Conservation (phyloP, 192 early-diverging fungal species). For the Mortierella claussenii region DNA sequence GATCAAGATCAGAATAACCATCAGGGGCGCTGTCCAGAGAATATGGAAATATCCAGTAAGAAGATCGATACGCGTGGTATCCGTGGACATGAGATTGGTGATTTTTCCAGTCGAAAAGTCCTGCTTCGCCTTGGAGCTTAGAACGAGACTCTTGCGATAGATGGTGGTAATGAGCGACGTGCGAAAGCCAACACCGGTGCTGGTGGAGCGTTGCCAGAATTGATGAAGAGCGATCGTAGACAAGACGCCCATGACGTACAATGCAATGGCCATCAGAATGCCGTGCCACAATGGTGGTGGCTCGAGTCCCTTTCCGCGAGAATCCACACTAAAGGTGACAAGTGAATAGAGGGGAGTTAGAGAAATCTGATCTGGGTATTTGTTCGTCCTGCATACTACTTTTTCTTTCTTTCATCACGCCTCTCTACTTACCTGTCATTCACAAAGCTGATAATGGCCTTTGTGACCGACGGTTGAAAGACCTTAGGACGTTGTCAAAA, state of each 20-base stretch:
- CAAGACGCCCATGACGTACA: conserved; percentile 55
- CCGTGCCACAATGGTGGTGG: conserved; percentile 41
- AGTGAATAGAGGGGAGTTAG: background rate
- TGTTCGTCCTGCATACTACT: background rate
- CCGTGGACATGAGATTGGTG: conserved; percentile 79
- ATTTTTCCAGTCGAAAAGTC: conserved; percentile 71
- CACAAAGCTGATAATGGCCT: conserved; percentile 40
- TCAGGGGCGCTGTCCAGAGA: conserved; percentile 58
- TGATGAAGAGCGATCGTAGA: conserved; percentile 51
- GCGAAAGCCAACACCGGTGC: conserved; percentile 54
- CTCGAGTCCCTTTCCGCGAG: background rate
- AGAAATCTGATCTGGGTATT: background rate
- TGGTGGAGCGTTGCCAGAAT: conserved; percentile 58
- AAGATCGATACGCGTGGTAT: conserved; percentile 61
- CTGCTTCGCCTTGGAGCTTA: conserved; percentile 59
- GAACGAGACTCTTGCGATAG: conserved; percentile 61
- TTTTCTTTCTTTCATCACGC: background rate
- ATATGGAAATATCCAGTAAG: conserved; percentile 57
- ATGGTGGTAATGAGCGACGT: conserved; percentile 58
- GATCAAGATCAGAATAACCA: conserved; percentile 53
- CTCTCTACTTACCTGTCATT: conserved; percentile 22
- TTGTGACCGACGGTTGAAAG: conserved; percentile 50
- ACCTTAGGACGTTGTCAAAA: no score
- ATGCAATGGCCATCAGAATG: conserved; percentile 44
- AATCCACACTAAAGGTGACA: conserved; percentile 4